Evolutionary conservation across 306 rosid species (phyloP).

Genomic region (Rosa persica): DNA sequence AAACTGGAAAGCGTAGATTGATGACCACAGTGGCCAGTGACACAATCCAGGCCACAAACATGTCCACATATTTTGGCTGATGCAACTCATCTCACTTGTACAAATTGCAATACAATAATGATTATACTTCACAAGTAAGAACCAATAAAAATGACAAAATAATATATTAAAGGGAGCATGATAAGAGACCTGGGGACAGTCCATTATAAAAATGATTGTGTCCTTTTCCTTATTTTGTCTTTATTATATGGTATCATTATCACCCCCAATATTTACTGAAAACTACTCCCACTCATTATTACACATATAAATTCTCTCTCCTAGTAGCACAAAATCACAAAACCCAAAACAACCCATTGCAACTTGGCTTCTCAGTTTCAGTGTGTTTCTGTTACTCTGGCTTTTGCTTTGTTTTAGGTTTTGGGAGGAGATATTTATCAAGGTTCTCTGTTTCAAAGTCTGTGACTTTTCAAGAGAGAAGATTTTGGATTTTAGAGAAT

Average conservation of each 20-base stretch:
- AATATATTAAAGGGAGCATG: conserved; percentile 21
- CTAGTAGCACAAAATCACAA: conserved; percentile 14
- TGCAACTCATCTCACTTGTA: conserved; percentile 26
- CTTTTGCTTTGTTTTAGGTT: conserved; percentile 22
- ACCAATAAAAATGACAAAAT: background rate
- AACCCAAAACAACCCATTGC: conserved; percentile 2
- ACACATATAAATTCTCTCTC: conserved; percentile 42
- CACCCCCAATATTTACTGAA: conserved; percentile 27
- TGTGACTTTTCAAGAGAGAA: conserved; percentile 14
- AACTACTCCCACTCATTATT: conserved; percentile 32
- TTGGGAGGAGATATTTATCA: conserved; percentile 5
- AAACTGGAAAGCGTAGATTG: background rate
- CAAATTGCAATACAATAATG: conserved; percentile 38
- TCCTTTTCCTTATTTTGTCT: conserved; percentile 66
- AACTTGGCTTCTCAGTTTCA: conserved; percentile 28
- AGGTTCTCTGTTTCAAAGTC: conserved; percentile 18
- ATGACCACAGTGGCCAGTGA: conserved; percentile 24
- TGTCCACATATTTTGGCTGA: conserved; percentile 37
- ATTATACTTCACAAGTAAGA: background rate
- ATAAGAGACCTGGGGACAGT: conserved; percentile 50
- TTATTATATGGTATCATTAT: conserved; percentile 42
- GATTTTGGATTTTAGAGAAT: conserved; percentile 38
- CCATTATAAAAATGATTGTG: conserved; percentile 50
- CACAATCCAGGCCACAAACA: conserved; percentile 37
- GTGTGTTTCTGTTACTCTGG: conserved; percentile 5